Conservation (phyloP, 495 filamentous ascomycete species). For the Oleoguttula mirabilis region DNA sequence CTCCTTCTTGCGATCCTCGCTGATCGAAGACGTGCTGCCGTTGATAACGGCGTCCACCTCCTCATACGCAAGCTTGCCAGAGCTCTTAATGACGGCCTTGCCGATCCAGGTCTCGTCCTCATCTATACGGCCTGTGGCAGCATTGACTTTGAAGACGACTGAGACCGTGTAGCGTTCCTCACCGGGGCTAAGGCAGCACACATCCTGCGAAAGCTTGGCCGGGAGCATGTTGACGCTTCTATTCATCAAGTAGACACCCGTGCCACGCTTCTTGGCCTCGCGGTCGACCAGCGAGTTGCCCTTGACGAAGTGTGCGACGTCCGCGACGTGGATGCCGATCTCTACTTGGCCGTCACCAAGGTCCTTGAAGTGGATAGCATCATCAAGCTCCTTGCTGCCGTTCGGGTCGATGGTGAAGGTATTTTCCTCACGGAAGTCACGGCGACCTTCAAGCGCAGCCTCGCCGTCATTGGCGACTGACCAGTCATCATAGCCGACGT, state of each 20-base stretch:
- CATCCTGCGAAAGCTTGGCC: slow-evolving; percentile 65
- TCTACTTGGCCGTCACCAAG: slow-evolving; percentile 75
- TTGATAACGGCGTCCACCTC: slow-evolving; percentile 71
- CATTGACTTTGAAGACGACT: slow-evolving; percentile 79
- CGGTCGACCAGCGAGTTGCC: slow-evolving; percentile 89
- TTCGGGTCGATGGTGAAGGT: slow-evolving; percentile 87
- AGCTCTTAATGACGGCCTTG: slow-evolving; percentile 84
- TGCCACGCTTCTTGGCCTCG: slow-evolving; percentile 95
- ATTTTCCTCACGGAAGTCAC: slow-evolving; percentile 81
- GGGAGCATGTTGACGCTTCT: slow-evolving; percentile 85
- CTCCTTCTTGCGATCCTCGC: slow-evolving; percentile 51
- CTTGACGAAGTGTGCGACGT: slow-evolving; percentile 96
- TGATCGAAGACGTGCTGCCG: slow-evolving; percentile 33
- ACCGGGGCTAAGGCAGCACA: slow-evolving; percentile 75
- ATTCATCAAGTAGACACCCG: slow-evolving; percentile 87
- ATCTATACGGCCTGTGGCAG: slow-evolving; percentile 59
- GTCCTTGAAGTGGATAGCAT: slow-evolving; percentile 81
- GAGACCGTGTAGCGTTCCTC: slow-evolving; percentile 85
- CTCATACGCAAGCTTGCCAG: slow-evolving; percentile 67
- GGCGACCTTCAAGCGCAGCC: slow-evolving; percentile 57
- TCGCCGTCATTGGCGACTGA: slow-evolving; percentile 71
- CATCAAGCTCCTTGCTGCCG: slow-evolving; percentile 71
- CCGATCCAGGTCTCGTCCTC: slow-evolving; percentile 86
- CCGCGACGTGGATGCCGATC: slow-evolving; percentile 88
- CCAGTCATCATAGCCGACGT: slow-evolving; percentile 86